Conservation (phyloP, 2,329 filamentous ascomycete species). For the Botrytis galanthina region DNA sequence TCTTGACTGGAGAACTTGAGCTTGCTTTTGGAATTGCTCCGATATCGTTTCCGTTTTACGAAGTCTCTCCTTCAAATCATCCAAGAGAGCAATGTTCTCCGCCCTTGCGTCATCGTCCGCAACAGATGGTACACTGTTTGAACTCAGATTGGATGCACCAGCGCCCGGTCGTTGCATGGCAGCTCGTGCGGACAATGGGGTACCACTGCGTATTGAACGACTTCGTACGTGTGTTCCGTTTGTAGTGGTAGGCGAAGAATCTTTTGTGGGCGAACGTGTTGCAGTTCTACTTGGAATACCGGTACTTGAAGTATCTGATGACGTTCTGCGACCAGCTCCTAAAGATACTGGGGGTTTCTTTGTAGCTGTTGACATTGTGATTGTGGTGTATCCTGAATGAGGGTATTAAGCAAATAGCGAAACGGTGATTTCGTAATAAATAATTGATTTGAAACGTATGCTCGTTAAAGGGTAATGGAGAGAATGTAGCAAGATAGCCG, state of each 20-base stretch:
- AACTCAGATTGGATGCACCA: slow-evolving; percentile 36
- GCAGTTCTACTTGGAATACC: slow-evolving; percentile 22
- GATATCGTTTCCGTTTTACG: slow-evolving; percentile 75
- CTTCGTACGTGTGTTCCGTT: slow-evolving; percentile 50
- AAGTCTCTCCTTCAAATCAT: slow-evolving; percentile 80
- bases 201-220: slow-evolving; percentile 62
- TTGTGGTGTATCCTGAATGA: background rate
- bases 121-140: slow-evolving; percentile 42
- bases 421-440: slow-evolving; percentile 1
- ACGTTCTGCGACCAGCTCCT: slow-evolving; percentile 31
- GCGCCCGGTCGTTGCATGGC: slow-evolving; percentile 58
- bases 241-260: slow-evolving; percentile 28
- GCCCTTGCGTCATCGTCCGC: slow-evolving; percentile 72
- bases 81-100: slow-evolving; percentile 73
- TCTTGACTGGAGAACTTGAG: slow-evolving; percentile 78
- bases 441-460: background rate
- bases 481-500: background rate
- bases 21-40: slow-evolving; percentile 79
- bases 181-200: slow-evolving; percentile 71
- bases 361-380: slow-evolving; percentile 44
- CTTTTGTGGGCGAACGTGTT: slow-evolving; percentile 34
- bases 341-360: slow-evolving; percentile 41
- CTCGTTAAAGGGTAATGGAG: background rate
- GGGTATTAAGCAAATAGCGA: background rate
- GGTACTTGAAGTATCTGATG: slow-evolving; percentile 33